Percentiles rank a stretch among this genome's conserved stretches.
phyloP scores from a whole-genome alignment of 2,329 filamentous ascomycete species.

The Sporothrix brasiliensis region DNA sequence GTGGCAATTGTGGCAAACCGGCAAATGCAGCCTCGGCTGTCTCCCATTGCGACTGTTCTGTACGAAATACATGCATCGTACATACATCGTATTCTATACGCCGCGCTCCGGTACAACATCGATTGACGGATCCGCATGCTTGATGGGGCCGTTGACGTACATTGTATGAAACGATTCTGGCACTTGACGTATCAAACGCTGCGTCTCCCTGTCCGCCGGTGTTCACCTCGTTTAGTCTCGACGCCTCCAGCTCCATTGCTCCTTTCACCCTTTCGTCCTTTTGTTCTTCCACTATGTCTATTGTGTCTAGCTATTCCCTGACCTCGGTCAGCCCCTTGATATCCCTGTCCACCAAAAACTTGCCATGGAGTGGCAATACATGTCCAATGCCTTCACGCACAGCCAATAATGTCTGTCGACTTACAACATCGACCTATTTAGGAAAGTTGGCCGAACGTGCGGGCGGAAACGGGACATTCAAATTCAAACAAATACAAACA shows the following conservation, averaged over 20 bases:
- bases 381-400: not conserved
- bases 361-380: not conserved
- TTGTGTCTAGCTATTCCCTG: not conserved
- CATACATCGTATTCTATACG: too few species aligned
- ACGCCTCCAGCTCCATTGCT: not conserved
- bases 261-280: not conserved
- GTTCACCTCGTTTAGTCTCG: too few species aligned
- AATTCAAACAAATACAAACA: not conserved
- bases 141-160: not conserved
- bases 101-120: too few species aligned
- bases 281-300: not conserved
- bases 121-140: not conserved
- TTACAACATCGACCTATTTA: not conserved
- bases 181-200: not conserved
- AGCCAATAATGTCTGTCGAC: not conserved
- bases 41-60: not conserved
- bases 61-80: too few species aligned
- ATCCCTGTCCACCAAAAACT: not conserved
- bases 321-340: not conserved
- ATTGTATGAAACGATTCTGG: not conserved
- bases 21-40: not conserved
- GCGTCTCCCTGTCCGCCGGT: not conserved
- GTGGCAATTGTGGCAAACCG: constrained; percentile 7
- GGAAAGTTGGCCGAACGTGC: not conserved
- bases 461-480: not conserved